A percentile compares a stretch with the other conserved stretches of the same genome.
These are phyloP conservation scores for Gaertneriomyces semiglobifer DNA, from an alignment of 192 early-diverging fungal species.

Conservation along the genomic window DNA sequence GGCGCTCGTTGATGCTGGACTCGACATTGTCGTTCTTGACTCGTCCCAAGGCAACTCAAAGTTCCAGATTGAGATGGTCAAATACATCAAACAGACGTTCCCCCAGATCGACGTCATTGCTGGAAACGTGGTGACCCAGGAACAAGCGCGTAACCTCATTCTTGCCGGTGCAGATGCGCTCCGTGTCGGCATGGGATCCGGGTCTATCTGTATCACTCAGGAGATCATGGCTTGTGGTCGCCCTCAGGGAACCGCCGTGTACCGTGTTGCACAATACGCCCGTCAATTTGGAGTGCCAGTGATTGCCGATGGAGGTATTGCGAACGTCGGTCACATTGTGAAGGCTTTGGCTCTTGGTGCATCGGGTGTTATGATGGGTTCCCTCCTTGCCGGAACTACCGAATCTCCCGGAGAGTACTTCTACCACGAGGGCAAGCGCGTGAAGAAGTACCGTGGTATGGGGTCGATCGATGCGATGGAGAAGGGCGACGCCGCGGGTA, in stretches of 20 bases:
- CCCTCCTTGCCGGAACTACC: constrained; percentile 88
- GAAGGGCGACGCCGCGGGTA: constrained; percentile 64
- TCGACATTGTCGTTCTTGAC: constrained; percentile 96
- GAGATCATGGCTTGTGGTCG: constrained; percentile 91
- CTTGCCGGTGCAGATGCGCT: constrained; percentile 92
- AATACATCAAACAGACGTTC: constrained; percentile 85
- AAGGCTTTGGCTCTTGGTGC: constrained; percentile 94
- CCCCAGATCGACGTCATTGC: constrained; percentile 84
- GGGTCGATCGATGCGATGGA: constrained; percentile 98
- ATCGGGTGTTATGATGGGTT: constrained; percentile 98
- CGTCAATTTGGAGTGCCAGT: constrained; percentile 90
- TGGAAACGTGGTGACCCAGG: constrained; percentile 95
- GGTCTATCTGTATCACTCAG: constrained; percentile 33
- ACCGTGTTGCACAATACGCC: constrained; percentile 91
- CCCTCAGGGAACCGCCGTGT: constrained; percentile 96
- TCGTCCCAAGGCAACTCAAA: constrained; percentile 93
- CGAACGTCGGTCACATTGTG: constrained; percentile 95
- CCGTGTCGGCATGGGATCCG: constrained; percentile 95
- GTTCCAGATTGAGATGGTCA: constrained; percentile 94
- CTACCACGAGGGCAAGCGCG: constrained; percentile 92
- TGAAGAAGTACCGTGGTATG: constrained; percentile 99
- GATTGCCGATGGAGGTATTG: constrained; percentile 96
- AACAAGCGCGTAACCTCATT: constrained; percentile 89
- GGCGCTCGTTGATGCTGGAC: constrained; percentile 85
- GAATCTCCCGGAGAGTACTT: constrained; percentile 98